Evolutionary conservation across 2,329 filamentous ascomycete species (phyloP), one percentile per base, ranked within the genome.

Genomic region (Aspergillus fumigatus): DNA sequence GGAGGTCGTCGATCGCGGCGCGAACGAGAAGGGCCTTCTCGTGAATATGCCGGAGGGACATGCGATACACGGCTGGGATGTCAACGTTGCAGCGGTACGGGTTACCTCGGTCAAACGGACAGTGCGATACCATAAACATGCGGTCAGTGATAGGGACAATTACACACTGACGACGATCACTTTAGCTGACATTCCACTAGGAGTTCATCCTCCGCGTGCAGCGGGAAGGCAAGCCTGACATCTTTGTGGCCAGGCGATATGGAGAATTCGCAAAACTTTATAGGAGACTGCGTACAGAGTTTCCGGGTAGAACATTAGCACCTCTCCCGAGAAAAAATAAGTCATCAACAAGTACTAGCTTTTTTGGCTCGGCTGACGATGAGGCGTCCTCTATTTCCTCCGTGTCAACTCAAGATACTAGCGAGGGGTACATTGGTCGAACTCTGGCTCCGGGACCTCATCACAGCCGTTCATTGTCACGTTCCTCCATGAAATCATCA

Each of bases 1-100:
- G 76, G 94, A 99, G 70, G 92, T 97, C 25, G 91, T 99, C 27
- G 94, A 99, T 69, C 85, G 91, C 61, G 89, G 91, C 54, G 92
- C 94, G 47, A 95, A 96, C 68, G 92, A 97, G 58, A 89, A 91
- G 23, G 93, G 94, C 0, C 80, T 99, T 52, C 82, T 96, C 57
- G 85, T 92, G 57, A 95, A 92, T 47, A 80, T 93, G 60, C 94
- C 94, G 0, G 90, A 97, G 72, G 94, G 94, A 4, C 88, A 97
- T 73, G 88, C 87, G 60, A 89, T 97, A 67, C 93, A 99, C 71
- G 91, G 92, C 29, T 97, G 94, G 94, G 94, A 97, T 72, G 86
- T 97, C 63, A 99, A 99, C 71, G 88, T 99, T 51, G 90, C 93
- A 10, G 92, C 88, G 43, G 94, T 97, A 51, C 84, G 92, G 60